phyloP scores from a whole-genome alignment of 257 asterid species.

The Jacaranda mimosifolia region DNA sequence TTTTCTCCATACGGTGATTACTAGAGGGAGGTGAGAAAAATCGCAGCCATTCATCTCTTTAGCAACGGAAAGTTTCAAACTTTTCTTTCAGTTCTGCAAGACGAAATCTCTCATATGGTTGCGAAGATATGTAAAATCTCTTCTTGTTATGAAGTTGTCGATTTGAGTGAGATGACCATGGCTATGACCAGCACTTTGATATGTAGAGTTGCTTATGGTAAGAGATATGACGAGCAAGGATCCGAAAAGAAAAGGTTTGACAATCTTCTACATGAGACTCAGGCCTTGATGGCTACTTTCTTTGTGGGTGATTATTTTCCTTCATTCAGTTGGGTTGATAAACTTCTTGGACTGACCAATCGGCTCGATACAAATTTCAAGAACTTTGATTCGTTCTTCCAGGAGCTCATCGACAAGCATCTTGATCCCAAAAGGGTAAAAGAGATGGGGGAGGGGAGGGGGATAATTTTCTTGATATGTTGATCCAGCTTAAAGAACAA shows the following conservation, averaged over 20 bases:
- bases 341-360: background rate
- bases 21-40: too few relatives aligned
- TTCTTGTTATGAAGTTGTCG: background rate
- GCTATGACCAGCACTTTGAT: background rate
- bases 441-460: background rate
- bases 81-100: background rate
- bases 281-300: background rate
- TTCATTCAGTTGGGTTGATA: conserved; percentile 12
- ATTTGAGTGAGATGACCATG: conserved; percentile 5
- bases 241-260: conserved; percentile 9
- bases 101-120: conserved; percentile 1
- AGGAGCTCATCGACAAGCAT: conserved; percentile 23
- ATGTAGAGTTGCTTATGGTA: conserved; percentile 14
- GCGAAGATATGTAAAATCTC: background rate
- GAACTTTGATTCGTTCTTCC: conserved; percentile 8
- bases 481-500: conserved; percentile 17
- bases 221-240: conserved; percentile 21
- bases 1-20: too few relatives aligned
- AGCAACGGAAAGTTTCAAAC: background rate
- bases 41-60: conserved; percentile 18
- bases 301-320: conserved; percentile 28
- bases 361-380: background rate
- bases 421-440: background rate
- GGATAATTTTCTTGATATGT: conserved; percentile 10
- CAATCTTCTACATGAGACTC: conserved; percentile 10